phyloP scores from a whole-genome alignment of 768 basidiomycete species.

The Boletus sp. region DNA sequence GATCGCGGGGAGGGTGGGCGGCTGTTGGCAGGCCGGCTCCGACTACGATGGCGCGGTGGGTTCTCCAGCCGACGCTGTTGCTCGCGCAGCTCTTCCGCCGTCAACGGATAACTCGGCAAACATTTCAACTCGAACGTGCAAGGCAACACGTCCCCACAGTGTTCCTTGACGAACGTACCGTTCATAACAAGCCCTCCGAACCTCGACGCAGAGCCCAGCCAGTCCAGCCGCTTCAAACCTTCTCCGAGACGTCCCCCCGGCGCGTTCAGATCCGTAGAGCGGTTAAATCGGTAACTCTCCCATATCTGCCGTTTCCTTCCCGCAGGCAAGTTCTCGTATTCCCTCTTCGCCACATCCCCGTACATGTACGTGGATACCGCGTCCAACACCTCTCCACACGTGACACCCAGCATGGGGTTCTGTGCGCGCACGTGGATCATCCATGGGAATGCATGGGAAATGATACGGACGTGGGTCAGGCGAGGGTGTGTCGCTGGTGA shows the following conservation, averaged over 20 bases:
- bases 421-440: constrained; percentile 47
- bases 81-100: constrained; percentile 49
- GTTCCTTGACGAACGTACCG: constrained; percentile 41
- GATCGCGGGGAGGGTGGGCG: constrained; percentile 21
- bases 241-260: constrained; percentile 68
- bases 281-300: constrained; percentile 61
- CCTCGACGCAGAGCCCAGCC: constrained; percentile 54
- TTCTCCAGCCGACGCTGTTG: constrained; percentile 38
- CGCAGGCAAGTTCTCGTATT: constrained; percentile 45
- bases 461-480: constrained; percentile 47
- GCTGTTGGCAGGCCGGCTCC: constrained; percentile 19
- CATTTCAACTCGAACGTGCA: constrained; percentile 63
- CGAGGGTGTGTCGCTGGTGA: constrained; percentile 69
- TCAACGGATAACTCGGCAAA: constrained; percentile 44
- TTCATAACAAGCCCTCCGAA: constrained; percentile 61
- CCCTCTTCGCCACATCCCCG: constrained; percentile 47
- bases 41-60: constrained; percentile 17
- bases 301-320: constrained; percentile 43
- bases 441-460: constrained; percentile 58
- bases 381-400: constrained; percentile 66
- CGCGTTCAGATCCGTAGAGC: constrained; percentile 59
- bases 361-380: constrained; percentile 50
- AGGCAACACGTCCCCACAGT: constrained; percentile 50
- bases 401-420: constrained; percentile 51
- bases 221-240: constrained; percentile 67